phyloP scores from a whole-genome alignment of 768 basidiomycete species.

The Stropharia rugosoannulata region DNA sequence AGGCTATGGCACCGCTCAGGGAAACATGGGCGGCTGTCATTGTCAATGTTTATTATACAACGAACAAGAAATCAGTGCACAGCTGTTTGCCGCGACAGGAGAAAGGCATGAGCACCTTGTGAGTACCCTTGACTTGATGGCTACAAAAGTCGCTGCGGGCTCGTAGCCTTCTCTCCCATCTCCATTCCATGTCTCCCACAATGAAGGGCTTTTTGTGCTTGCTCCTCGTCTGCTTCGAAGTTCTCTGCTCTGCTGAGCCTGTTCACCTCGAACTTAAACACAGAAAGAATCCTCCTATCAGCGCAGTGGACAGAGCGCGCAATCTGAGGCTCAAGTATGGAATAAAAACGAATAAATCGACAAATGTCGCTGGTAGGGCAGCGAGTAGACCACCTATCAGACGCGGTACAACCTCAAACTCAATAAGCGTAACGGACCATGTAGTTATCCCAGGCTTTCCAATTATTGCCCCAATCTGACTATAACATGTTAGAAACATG shows the following conservation, averaged over 20 bases:
- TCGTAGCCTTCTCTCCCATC: neutral
- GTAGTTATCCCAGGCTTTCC: neutral
- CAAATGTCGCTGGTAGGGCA: neutral
- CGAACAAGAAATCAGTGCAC: neutral
- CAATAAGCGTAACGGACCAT: conserved; percentile 1
- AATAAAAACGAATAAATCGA: neutral
- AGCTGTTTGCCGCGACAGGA: neutral
- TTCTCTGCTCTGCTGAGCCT: neutral
- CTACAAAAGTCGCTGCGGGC: neutral
- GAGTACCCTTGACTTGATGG: neutral
- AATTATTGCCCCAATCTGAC: neutral
- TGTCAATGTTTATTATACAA: too few relatives aligned
- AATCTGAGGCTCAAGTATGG: conserved; percentile 4
- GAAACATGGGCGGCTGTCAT: too few relatives aligned
- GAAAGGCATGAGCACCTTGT: neutral
- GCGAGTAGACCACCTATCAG: neutral
- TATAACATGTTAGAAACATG: neutral
- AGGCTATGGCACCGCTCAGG: too few relatives aligned
- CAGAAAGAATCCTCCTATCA: neutral
- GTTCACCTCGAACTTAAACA: neutral
- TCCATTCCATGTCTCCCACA: neutral
- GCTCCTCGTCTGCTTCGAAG: neutral
- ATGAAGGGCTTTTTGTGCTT: neutral
- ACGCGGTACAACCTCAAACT: neutral
- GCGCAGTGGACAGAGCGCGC: neutral